Conservation (phyloP, 805 yeast genomes). For the Ogataea neopini region DNA sequence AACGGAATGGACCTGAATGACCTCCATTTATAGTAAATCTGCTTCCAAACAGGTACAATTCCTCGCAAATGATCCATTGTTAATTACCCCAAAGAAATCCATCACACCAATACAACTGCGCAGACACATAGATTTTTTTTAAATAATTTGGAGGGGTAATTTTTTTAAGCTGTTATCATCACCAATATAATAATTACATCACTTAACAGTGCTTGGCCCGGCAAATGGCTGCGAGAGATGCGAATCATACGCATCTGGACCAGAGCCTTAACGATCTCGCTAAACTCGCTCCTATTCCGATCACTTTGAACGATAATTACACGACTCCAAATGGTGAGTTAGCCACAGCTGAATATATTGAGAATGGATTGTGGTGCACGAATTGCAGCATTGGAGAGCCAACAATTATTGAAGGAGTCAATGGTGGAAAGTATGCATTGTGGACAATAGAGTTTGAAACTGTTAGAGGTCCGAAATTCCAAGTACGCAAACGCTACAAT, state of each 20-base stretch:
- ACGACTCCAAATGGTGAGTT: conserved; percentile 10
- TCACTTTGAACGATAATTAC: conserved; percentile 38
- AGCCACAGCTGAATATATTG: conserved; percentile 4
- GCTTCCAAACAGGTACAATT: conserved; percentile 51
- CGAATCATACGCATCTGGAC: conserved; percentile 19
- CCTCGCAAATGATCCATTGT: conserved; percentile 51
- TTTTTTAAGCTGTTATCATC: too few relatives aligned
- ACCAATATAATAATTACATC: too few relatives aligned
- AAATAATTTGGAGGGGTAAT: too few relatives aligned
- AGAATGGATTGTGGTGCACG: conserved; percentile 30
- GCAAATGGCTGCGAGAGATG: conserved; percentile 10
- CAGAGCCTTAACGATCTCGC: conserved; percentile 14
- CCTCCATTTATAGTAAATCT: conserved; percentile 55
- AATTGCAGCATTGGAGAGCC: conserved; percentile 35
- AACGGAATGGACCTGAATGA: conserved; percentile 67
- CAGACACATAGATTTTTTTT: too few relatives aligned
- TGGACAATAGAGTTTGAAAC: conserved; percentile 34
- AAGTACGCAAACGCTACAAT: conserved; percentile 59
- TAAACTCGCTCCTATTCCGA: conserved; percentile 42
- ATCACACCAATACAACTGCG: too few relatives aligned
- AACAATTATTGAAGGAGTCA: conserved; percentile 29
- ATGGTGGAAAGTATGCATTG: conserved; percentile 30
- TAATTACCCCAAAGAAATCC: not conserved
- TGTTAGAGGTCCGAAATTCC: conserved; percentile 39
- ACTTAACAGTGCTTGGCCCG: not conserved